Evolutionary conservation across 2,329 filamentous ascomycete species (phyloP).

Genomic region (Penicillium sp.): DNA sequence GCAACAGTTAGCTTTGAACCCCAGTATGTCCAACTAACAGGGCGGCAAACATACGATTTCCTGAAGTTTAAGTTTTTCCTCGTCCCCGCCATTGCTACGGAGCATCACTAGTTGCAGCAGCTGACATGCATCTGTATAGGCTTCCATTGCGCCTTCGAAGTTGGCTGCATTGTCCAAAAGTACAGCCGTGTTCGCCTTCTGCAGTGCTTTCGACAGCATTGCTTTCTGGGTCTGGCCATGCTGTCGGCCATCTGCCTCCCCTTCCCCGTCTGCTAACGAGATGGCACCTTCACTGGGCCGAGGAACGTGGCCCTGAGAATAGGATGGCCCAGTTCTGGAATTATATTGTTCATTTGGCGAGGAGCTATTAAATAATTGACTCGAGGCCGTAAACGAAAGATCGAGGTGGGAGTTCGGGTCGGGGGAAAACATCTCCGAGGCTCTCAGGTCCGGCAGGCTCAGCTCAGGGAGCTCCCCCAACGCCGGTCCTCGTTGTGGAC

Average conservation of each 20-base stretch:
- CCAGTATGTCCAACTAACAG: neutral
- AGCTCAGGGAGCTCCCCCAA: constrained; percentile 19
- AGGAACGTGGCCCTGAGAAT: constrained; percentile 13
- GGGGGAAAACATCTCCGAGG: constrained; percentile 19
- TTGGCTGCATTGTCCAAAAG: constrained; percentile 95
- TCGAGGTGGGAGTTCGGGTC: constrained; percentile 19
- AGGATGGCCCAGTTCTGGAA: constrained; percentile 9
- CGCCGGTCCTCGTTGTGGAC: constrained; percentile 11
- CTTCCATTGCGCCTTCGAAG: constrained; percentile 84
- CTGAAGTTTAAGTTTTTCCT: constrained; percentile 79
- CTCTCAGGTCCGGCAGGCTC: constrained; percentile 19
- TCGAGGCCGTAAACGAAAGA: constrained; percentile 26
- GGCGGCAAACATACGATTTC: constrained; percentile 71
- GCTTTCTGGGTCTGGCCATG: constrained; percentile 76
- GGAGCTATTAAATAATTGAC: constrained; percentile 17
- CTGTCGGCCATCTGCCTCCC: constrained; percentile 34
- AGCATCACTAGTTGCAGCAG: constrained; percentile 85
- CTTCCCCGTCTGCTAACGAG: constrained; percentile 27
- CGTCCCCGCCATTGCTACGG: constrained; percentile 80
- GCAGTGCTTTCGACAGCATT: constrained; percentile 92
- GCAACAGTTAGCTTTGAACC: constrained; percentile 13
- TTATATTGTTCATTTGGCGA: constrained; percentile 5
- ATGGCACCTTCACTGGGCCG: constrained; percentile 29
- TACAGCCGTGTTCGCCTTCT: constrained; percentile 95
- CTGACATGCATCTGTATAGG: constrained; percentile 87